phyloP scores from a whole-genome alignment of 179 eudicot species.

The Carnegiea gigantea region DNA sequence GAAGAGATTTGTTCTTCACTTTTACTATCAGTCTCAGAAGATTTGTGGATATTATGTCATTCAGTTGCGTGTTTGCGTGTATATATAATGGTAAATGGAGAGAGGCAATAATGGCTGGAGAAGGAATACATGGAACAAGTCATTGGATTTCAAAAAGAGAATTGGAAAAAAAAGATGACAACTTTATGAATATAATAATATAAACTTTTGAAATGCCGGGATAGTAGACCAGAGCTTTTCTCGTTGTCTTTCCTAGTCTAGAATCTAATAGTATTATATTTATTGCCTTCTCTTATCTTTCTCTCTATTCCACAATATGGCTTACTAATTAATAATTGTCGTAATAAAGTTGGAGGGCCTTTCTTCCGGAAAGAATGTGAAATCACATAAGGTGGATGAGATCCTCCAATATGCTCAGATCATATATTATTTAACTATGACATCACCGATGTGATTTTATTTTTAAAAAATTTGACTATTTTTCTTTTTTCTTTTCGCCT shows the following conservation, averaged over 20 bases:
- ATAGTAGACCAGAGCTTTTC: conserved; percentile 36
- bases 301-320: conserved; percentile 35
- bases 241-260: conserved; percentile 43
- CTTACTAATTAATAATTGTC: conserved; percentile 21
- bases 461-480: neutral
- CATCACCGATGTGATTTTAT: neutral
- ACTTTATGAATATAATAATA: conserved; percentile 30
- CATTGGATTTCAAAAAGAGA: conserved; percentile 32
- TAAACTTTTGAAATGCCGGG: conserved; percentile 35
- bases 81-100: conserved; percentile 36
- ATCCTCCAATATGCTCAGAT: conserved; percentile 21
- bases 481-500: neutral
- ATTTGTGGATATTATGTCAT: conserved; percentile 24
- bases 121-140: conserved; percentile 45
- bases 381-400: conserved; percentile 23
- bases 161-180: conserved; percentile 13
- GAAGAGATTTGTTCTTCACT: conserved; percentile 1
- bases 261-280: conserved; percentile 35
- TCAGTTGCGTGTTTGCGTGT: conserved; percentile 13
- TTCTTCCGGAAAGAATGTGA: conserved; percentile 39
- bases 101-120: conserved; percentile 66
- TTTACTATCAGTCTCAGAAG: neutral
- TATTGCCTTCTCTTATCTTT: conserved; percentile 20
- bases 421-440: conserved; percentile 12
- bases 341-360: conserved; percentile 28